These are phyloP conservation scores for Phycomyces blakesleeanus DNA, from an alignment of 192 early-diverging fungal genomes.

Conservation along the genomic window DNA sequence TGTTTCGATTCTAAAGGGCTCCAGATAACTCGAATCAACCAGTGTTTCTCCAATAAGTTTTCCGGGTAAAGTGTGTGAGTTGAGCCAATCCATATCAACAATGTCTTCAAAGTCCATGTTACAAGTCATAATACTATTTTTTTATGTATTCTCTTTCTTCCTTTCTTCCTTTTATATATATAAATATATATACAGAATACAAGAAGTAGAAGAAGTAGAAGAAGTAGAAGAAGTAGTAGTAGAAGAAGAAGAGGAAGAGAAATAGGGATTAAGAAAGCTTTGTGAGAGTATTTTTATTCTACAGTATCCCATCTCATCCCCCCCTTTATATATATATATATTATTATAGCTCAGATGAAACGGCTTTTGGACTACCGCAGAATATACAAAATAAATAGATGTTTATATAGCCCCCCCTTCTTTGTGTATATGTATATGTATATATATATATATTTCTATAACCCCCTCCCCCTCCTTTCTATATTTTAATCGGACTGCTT, in stretches of 20 bases:
- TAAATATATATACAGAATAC: background rate
- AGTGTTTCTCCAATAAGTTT: background rate
- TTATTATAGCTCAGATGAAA: slow-evolving; percentile 3
- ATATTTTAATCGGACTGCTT: background rate
- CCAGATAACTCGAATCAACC: background rate
- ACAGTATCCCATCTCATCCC: background rate
- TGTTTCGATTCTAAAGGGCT: background rate
- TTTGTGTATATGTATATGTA: background rate
- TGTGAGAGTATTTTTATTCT: too few relatives aligned
- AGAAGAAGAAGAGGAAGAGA: background rate
- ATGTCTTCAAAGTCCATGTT: slow-evolving; percentile 35
- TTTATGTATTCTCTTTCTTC: too few relatives aligned
- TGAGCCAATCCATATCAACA: slow-evolving; percentile 40
- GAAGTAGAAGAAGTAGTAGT: background rate
- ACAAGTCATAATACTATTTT: background rate
- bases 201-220: background rate
- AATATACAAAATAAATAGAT: too few relatives aligned
- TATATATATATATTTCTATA: background rate
- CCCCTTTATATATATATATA: too few relatives aligned
- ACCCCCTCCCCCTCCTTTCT: background rate
- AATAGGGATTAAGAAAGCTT: background rate
- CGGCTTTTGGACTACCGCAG: background rate
- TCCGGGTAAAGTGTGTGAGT: slow-evolving; percentile 22
- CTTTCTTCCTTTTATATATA: too few relatives aligned
- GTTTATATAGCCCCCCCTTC: background rate